These are phyloP conservation scores for Zizania latifolia DNA, from an alignment of 176 grass and related monocot species.

Conservation along the genomic window DNA sequence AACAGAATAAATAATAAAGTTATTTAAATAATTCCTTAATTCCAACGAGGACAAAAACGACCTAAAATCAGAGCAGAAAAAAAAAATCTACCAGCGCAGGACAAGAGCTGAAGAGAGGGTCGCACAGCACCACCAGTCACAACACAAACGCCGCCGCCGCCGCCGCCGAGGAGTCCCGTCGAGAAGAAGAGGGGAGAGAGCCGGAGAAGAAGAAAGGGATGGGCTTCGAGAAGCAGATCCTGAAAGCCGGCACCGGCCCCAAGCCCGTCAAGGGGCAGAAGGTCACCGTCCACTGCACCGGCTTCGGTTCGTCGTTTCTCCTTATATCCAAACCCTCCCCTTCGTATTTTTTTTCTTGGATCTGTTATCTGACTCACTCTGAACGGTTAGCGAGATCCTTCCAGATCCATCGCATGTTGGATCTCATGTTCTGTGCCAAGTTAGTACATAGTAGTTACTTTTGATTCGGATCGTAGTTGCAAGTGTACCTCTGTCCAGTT, in stretches of 20 bases:
- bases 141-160: background rate
- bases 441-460: background rate
- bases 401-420: constrained; percentile 2
- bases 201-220: constrained; percentile 25
- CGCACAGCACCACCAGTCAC: background rate
- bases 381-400: background rate
- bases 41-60: no score
- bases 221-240: constrained; percentile 77
- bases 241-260: constrained; percentile 62
- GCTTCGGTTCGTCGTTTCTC: constrained; percentile 52
- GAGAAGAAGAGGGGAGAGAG: background rate
- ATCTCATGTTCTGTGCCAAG: background rate
- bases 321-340: background rate
- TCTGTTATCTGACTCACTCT: background rate
- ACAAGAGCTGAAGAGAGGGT: background rate
- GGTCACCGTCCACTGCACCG: constrained; percentile 98
- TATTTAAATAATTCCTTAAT: no score
- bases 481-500: background rate
- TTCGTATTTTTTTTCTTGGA: background rate
- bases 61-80: background rate
- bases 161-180: background rate
- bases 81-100: background rate
- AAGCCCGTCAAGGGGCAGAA: constrained; percentile 80
- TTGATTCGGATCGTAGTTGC: background rate
- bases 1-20: no score